phyloP scores from a whole-genome alignment of 495 filamentous ascomycete species.

The Amorphotheca resinae region DNA sequence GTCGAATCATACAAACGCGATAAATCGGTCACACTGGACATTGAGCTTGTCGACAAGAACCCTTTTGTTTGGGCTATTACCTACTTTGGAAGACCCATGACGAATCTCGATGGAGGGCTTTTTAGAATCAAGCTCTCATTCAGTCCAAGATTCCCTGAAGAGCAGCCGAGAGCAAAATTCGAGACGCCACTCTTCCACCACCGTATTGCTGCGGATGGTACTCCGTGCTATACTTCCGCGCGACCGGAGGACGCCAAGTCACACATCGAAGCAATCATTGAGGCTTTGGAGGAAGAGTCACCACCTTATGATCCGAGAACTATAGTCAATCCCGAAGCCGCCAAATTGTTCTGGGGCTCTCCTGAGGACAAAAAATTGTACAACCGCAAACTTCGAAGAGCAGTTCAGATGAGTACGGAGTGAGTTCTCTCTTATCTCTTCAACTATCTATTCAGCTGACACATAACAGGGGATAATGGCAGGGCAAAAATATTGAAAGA shows the following conservation, averaged over 20 bases:
- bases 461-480: conserved; percentile 7
- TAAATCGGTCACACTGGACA: conserved; percentile 53
- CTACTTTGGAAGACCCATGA: conserved; percentile 88
- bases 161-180: conserved; percentile 75
- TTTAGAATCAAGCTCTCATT: conserved; percentile 70
- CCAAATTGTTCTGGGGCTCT: conserved; percentile 77
- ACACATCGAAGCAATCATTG: conserved; percentile 79
- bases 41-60: conserved; percentile 61
- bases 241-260: conserved; percentile 66
- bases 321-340: conserved; percentile 75
- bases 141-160: conserved; percentile 83
- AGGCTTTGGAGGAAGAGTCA: conserved; percentile 69
- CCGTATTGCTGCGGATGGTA: conserved; percentile 65
- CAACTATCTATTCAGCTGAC: conserved; percentile 1
- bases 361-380: conserved; percentile 71
- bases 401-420: conserved; percentile 44
- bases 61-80: conserved; percentile 57
- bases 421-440: conserved; percentile 11
- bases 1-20: conserved; percentile 57
- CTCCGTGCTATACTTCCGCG: conserved; percentile 69
- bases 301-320: conserved; percentile 87
- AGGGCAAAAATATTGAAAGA: background rate
- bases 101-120: conserved; percentile 82
- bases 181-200: conserved; percentile 79
- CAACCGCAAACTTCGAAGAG: conserved; percentile 60